Percentiles rank a stretch among this genome's conserved stretches.
phyloP scores from a whole-genome alignment of 768 basidiomycete species.

The Clitopilus passeckerianus region DNA sequence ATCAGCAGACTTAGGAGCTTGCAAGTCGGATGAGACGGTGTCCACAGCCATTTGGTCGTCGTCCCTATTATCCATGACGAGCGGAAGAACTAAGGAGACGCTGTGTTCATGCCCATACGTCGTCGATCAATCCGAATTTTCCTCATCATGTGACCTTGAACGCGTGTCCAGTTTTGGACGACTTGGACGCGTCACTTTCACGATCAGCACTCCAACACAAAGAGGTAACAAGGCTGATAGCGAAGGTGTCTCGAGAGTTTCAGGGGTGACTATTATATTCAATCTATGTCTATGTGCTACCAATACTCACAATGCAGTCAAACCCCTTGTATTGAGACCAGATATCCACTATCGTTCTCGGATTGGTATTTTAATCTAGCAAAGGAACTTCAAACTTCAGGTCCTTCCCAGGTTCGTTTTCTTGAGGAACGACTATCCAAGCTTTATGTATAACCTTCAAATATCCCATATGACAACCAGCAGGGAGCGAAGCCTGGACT shows the following conservation, averaged over 20 bases:
- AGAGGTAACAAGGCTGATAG: neutral
- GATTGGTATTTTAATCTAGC: no score
- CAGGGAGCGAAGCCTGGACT: neutral
- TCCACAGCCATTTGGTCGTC: constrained; percentile 13
- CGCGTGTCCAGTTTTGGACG: neutral
- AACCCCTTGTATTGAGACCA: no score
- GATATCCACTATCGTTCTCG: no score
- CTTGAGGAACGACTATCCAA: no score
- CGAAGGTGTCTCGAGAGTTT: neutral
- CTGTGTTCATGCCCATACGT: neutral
- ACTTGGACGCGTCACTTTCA: neutral
- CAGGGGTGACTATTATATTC: no score
- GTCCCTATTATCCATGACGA: constrained; percentile 6
- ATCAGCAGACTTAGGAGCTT: neutral
- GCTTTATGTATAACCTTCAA: no score
- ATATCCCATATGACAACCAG: neutral
- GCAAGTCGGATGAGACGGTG: constrained; percentile 1
- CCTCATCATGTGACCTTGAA: neutral
- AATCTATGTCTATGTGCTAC: no score
- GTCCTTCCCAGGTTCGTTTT: no score
- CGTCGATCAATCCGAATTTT: constrained; percentile 1
- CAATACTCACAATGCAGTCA: no score
- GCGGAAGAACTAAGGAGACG: neutral
- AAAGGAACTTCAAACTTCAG: no score
- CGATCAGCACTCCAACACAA: neutral